A percentile compares a stretch with the other conserved stretches of the same genome.
phyloP scores from a whole-genome alignment of 2,329 filamentous ascomycete species.

The Ploettnerulaceae sp. region DNA sequence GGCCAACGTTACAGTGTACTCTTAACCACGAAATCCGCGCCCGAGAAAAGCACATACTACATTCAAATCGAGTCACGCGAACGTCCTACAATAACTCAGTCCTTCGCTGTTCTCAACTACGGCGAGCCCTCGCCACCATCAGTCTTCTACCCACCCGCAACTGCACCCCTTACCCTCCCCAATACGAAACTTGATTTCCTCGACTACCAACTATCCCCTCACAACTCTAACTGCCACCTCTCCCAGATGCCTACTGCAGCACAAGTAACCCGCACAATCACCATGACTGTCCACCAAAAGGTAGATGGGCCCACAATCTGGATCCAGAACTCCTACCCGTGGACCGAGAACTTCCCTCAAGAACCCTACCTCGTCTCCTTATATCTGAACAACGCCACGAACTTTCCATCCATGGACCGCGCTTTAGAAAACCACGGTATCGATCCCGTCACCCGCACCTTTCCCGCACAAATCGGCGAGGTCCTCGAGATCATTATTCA shows the following conservation, averaged over 20 bases:
- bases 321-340: slow-evolving; percentile 34
- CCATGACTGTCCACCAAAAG: slow-evolving; percentile 33
- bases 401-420: slow-evolving; percentile 40
- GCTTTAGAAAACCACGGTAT: slow-evolving; percentile 40
- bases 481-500: slow-evolving; percentile 44
- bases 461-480: slow-evolving; percentile 43
- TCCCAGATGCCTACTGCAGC: slow-evolving; percentile 26
- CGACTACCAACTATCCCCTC: slow-evolving; percentile 35
- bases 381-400: slow-evolving; percentile 36
- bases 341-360: slow-evolving; percentile 32
- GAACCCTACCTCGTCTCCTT: slow-evolving; percentile 43
- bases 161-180: slow-evolving; percentile 26
- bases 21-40: slow-evolving; percentile 39
- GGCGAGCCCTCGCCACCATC: slow-evolving; percentile 12
- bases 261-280: slow-evolving; percentile 37
- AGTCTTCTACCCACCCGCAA: slow-evolving; percentile 21
- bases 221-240: slow-evolving; percentile 17
- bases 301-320: slow-evolving; percentile 22
- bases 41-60: slow-evolving; percentile 35
- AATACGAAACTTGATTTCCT: slow-evolving; percentile 28
- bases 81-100: slow-evolving; percentile 36
- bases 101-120: slow-evolving; percentile 42
- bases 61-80: slow-evolving; percentile 44
- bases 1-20: slow-evolving; percentile 49
- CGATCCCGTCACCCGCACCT: slow-evolving; percentile 39